Percentiles rank a stretch among this genome's conserved stretches.
Evolutionary conservation across 306 rosid species (phyloP).

Genomic region (Luffa aegyptiaca): DNA sequence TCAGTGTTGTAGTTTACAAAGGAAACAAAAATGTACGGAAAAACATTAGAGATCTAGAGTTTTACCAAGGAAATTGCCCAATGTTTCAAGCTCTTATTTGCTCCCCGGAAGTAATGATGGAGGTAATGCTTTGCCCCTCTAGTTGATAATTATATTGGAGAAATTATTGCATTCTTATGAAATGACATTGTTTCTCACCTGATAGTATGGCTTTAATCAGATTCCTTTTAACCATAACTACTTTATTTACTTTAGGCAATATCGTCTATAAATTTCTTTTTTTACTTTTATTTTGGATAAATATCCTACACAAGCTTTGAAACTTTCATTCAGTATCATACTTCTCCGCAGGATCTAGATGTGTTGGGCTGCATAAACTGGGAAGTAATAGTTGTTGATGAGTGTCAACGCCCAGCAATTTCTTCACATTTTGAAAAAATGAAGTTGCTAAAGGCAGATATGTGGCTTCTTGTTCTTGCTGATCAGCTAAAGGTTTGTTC

Average conservation of each 20-base stretch:
- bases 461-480: conserved; percentile 40
- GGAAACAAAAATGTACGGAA: conserved; percentile 43
- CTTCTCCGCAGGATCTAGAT: conserved; percentile 42
- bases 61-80: conserved; percentile 24
- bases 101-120: conserved; percentile 31
- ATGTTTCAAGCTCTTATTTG: conserved; percentile 48
- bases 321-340: background rate
- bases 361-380: conserved; percentile 34
- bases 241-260: background rate
- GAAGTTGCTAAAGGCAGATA: conserved; percentile 29
- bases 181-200: background rate
- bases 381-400: conserved; percentile 54
- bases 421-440: conserved; percentile 30
- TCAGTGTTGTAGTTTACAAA: conserved; percentile 36
- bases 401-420: conserved; percentile 28
- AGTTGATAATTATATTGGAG: conserved; percentile 8
- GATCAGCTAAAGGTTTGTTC: conserved; percentile 47
- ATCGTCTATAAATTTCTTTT: background rate
- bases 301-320: background rate
- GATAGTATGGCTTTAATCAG: background rate
- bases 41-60: conserved; percentile 41
- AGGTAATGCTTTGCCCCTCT: conserved; percentile 27
- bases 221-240: background rate
- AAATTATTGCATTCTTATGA: background rate
- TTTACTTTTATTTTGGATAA: background rate